phyloP scores from a whole-genome alignment of 257 asterid genomes.

The Solanum chiquidenum region DNA sequence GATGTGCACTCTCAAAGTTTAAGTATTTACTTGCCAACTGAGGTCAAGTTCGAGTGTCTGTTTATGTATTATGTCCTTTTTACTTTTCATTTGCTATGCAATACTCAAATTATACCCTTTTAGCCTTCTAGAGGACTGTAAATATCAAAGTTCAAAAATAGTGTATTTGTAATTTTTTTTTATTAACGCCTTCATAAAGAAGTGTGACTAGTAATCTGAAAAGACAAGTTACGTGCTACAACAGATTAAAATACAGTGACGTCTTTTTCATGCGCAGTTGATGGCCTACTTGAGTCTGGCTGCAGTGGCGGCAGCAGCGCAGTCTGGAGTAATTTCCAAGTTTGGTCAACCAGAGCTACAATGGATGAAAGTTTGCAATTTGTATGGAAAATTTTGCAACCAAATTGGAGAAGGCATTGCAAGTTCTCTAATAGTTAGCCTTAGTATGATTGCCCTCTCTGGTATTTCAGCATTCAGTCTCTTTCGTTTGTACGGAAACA shows the following conservation, averaged over 20 bases:
- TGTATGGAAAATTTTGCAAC: constrained; percentile 76
- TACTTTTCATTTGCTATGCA: background rate
- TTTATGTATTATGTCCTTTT: background rate
- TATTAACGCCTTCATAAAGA: background rate
- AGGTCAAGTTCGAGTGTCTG: background rate
- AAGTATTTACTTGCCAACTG: background rate
- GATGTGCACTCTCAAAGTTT: background rate
- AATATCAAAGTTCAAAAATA: background rate
- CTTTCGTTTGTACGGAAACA: constrained; percentile 70
- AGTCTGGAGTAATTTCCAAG: constrained; percentile 54
- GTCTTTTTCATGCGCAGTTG: constrained; percentile 25
- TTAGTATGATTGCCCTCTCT: constrained; percentile 50
- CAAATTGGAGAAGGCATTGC: constrained; percentile 80
- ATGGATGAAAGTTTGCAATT: constrained; percentile 73
- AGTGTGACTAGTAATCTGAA: background rate
- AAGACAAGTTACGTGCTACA: background rate
- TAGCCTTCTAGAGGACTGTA: background rate
- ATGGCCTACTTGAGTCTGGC: constrained; percentile 68
- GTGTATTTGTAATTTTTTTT: background rate
- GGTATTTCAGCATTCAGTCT: constrained; percentile 81
- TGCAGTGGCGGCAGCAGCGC: constrained; percentile 69
- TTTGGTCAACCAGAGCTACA: constrained; percentile 68
- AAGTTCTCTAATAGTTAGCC: constrained; percentile 43
- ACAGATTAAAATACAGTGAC: background rate
- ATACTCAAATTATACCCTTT: background rate